phyloP scores from a whole-genome alignment of 306 rosid genomes.

The Vicia faba region DNA sequence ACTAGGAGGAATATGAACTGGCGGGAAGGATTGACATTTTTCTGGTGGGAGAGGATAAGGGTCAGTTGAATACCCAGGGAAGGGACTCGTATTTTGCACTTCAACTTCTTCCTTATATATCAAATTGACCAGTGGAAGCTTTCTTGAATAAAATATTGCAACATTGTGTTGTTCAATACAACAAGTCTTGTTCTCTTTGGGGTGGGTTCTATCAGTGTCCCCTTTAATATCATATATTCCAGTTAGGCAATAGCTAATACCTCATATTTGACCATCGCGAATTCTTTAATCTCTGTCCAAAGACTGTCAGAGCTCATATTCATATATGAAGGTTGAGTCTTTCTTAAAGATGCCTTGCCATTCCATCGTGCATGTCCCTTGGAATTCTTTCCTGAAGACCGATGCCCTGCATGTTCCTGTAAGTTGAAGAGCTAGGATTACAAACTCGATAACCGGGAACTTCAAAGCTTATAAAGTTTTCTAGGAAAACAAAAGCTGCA shows the following conservation, averaged over 20 bases:
- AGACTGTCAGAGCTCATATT: slow-evolving; percentile 77
- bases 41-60: too few relatives aligned
- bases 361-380: slow-evolving; percentile 78
- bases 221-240: slow-evolving; percentile 9
- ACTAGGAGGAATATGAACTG: background rate
- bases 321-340: slow-evolving; percentile 62
- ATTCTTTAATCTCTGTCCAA: slow-evolving; percentile 82
- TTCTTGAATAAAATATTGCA: background rate
- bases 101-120: background rate
- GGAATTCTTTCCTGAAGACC: slow-evolving; percentile 64
- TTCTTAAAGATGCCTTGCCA: slow-evolving; percentile 64
- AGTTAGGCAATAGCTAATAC: slow-evolving; percentile 46
- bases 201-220: background rate
- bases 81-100: background rate
- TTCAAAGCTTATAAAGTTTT: slow-evolving; percentile 2
- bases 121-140: background rate
- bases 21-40: too few relatives aligned
- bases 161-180: background rate
- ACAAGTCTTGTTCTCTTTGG: background rate
- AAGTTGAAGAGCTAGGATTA: slow-evolving; percentile 33
- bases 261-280: slow-evolving; percentile 82
- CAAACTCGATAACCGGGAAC: background rate
- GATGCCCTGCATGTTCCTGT: slow-evolving; percentile 77
- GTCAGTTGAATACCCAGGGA: too few relatives aligned
- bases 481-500: slow-evolving; percentile 20